These are phyloP conservation scores for Fusarium xylarioides DNA, from an alignment of 2,329 filamentous ascomycete species.

Conservation along the genomic window DNA sequence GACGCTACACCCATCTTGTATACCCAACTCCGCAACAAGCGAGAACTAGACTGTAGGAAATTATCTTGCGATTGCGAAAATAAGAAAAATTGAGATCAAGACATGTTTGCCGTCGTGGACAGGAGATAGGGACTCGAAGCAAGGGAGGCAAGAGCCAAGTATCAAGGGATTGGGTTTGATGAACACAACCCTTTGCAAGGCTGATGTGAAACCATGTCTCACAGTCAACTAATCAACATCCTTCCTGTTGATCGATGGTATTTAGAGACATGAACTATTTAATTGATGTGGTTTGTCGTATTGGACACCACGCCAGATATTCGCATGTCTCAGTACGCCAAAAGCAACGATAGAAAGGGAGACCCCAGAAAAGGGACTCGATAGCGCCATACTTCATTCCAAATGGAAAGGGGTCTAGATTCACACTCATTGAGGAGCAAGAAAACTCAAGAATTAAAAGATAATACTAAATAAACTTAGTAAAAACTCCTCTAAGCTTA, in stretches of 20 bases:
- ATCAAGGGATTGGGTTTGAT: neutral
- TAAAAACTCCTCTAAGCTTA: neutral
- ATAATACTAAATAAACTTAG: neutral
- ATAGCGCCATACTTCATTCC: neutral
- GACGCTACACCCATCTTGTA: conserved; percentile 2
- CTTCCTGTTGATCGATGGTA: neutral
- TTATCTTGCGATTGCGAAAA: too few species aligned
- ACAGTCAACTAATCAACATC: neutral
- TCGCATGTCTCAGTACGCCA: neutral
- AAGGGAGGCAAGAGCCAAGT: neutral
- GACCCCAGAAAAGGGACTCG: neutral
- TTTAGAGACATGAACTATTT: neutral
- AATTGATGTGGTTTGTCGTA: neutral
- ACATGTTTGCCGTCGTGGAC: neutral
- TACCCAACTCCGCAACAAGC: too few species aligned
- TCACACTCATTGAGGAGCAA: neutral
- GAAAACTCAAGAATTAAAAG: neutral
- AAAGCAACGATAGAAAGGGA: neutral
- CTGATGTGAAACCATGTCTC: conserved; percentile 7
- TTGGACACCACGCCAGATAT: neutral
- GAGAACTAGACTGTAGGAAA: neutral
- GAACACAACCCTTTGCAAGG: conserved; percentile 1
- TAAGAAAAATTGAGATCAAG: neutral
- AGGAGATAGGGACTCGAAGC: neutral
- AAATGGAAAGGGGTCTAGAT: neutral